These are phyloP conservation scores for Xylaria sp. DNA, from an alignment of 2,329 filamentous ascomycete species.

Conservation along the genomic window DNA sequence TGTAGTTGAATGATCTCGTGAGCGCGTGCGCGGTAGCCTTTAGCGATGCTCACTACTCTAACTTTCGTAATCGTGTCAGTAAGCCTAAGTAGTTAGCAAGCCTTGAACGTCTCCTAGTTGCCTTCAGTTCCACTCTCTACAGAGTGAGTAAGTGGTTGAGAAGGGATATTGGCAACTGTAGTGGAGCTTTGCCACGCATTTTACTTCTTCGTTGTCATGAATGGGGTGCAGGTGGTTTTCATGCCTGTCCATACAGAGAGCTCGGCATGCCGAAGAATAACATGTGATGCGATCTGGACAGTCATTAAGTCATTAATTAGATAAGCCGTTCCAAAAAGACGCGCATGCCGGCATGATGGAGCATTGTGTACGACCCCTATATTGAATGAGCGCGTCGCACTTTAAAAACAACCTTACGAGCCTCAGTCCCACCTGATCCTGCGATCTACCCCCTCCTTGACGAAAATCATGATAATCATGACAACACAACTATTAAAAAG, in stretches of 20 bases:
- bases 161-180: too few species aligned
- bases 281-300: neutral
- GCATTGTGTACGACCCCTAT: slow-evolving; percentile 19
- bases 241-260: neutral
- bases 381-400: slow-evolving; percentile 17
- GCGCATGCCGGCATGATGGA: neutral
- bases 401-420: slow-evolving; percentile 19
- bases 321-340: neutral
- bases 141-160: too few species aligned
- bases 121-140: too few species aligned
- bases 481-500: too few species aligned
- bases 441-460: neutral
- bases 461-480: too few species aligned
- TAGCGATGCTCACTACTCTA: too few species aligned
- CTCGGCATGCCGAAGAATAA: neutral
- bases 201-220: neutral
- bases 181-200: neutral
- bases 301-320: neutral
- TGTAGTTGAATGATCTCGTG: neutral
- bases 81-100: too few species aligned
- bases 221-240: neutral
- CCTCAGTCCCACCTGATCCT: slow-evolving; percentile 21
- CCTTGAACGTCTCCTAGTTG: too few species aligned
- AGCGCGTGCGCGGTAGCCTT: neutral
- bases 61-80: too few species aligned